Conservation (phyloP, 768 basidiomycete genomes). For the Suillus subalutaceus region DNA sequence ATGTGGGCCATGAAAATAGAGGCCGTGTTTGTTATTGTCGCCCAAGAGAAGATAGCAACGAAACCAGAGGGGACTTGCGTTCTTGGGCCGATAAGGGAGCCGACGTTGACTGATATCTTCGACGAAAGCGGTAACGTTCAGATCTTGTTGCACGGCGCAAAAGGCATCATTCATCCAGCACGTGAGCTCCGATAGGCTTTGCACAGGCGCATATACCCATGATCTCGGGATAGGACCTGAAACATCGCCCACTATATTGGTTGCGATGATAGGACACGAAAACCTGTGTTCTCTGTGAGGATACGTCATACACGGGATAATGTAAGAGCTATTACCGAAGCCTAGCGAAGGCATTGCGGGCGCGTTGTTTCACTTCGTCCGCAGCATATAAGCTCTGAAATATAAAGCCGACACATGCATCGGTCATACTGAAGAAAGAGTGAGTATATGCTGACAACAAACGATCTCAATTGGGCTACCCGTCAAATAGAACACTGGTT, state of each 20-base stretch:
- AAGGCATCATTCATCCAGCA: constrained; percentile 27
- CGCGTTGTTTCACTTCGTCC: constrained; percentile 8
- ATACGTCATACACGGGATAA: neutral
- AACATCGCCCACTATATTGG: constrained; percentile 10
- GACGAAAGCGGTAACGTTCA: constrained; percentile 22
- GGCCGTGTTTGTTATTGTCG: constrained; percentile 18
- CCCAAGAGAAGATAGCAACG: constrained; percentile 21
- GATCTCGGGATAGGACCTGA: constrained; percentile 2
- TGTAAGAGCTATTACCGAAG: constrained; percentile 12
- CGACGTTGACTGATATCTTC: constrained; percentile 14
- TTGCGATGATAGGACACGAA: constrained; percentile 17
- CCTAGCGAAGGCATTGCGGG: constrained; percentile 14
- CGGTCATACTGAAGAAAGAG: constrained; percentile 3
- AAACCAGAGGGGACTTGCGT: constrained; percentile 6
- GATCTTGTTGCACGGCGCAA: constrained; percentile 17
- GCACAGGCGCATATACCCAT: constrained; percentile 26
- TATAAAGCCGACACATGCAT: constrained; percentile 16
- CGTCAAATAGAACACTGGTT: constrained; percentile 13
- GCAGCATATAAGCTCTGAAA: constrained; percentile 12
- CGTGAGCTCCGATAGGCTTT: constrained; percentile 17
- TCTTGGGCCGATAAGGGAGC: constrained; percentile 20
- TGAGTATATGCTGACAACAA: neutral
- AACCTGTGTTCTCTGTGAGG: constrained; percentile 10
- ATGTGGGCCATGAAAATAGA: constrained; percentile 29
- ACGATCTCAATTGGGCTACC: constrained; percentile 7